These are phyloP conservation scores for Filobasidium uniguttulatum DNA, from an alignment of 1,284 basidiomycete genomes.

Conservation along the genomic window DNA sequence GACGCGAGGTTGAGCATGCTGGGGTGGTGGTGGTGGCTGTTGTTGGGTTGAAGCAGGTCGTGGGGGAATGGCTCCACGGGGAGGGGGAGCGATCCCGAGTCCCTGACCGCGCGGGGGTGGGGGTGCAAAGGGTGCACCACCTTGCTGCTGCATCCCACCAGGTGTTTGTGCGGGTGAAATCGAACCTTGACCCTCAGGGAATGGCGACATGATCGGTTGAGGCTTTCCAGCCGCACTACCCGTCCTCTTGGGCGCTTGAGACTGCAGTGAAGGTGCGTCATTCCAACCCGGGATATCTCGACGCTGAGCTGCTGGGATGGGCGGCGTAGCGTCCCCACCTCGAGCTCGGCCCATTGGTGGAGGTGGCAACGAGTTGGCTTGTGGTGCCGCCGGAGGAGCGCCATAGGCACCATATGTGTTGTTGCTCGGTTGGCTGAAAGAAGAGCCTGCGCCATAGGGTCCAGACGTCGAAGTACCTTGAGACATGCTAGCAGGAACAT, in stretches of 20 bases:
- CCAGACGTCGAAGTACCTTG: not conserved
- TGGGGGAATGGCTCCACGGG: slow-evolving; percentile 21
- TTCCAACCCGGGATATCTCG: slow-evolving; percentile 77
- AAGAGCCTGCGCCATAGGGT: slow-evolving; percentile 4
- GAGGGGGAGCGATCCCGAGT: slow-evolving; percentile 23
- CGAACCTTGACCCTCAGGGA: slow-evolving; percentile 46
- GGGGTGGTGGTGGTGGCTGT: slow-evolving; percentile 25
- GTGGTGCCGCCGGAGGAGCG: not conserved
- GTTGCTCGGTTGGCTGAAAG: slow-evolving; percentile 2
- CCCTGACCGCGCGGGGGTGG: slow-evolving; percentile 5
- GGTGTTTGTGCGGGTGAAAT: not conserved
- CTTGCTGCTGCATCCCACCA: not conserved
- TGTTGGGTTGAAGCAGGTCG: slow-evolving; percentile 21
- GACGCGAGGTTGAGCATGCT: slow-evolving; percentile 17
- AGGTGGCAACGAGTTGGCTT: slow-evolving; percentile 20
- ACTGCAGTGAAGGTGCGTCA: slow-evolving; percentile 43
- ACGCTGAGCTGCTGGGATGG: slow-evolving; percentile 32
- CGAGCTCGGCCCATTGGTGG: slow-evolving; percentile 19
- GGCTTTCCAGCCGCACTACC: slow-evolving; percentile 47
- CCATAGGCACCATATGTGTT: slow-evolving; percentile 5
- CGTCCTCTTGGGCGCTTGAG: slow-evolving; percentile 43
- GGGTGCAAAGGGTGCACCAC: slow-evolving; percentile 12
- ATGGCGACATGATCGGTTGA: slow-evolving; percentile 68
- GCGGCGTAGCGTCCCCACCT: slow-evolving; percentile 15
- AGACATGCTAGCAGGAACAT: slow-evolving; percentile 3